Evolutionary conservation across 116 monocot genomes (phyloP).

Genomic region (Phalaenopsis hybrid): DNA sequence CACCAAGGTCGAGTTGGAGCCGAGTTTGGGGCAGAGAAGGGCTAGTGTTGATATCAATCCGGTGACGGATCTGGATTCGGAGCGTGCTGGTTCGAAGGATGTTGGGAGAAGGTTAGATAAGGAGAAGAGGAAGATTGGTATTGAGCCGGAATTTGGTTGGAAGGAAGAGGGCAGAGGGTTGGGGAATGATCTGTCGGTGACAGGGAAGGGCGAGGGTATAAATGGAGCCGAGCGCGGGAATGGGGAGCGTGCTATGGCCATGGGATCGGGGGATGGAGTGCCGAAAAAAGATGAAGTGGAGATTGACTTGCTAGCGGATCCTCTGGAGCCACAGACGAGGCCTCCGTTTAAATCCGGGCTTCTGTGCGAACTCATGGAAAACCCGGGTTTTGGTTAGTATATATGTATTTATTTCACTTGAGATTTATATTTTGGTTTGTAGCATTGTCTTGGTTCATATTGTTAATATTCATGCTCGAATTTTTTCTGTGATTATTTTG

Average conservation of each 20-base stretch:
- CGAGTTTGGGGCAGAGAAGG: constrained; percentile 33
- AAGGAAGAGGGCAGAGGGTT: constrained; percentile 27
- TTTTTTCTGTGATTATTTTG: too few species aligned
- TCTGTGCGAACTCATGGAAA: constrained; percentile 61
- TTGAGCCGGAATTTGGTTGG: constrained; percentile 19
- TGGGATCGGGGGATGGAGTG: constrained; percentile 5
- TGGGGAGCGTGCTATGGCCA: neutral
- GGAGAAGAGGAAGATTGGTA: constrained; percentile 27
- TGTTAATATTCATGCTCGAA: neutral
- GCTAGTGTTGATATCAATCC: constrained; percentile 5
- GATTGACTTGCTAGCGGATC: constrained; percentile 37
- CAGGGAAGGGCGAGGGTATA: constrained; percentile 2
- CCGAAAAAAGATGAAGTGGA: constrained; percentile 30
- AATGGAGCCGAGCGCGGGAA: neutral
- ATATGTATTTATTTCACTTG: neutral
- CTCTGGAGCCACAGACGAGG: constrained; percentile 22
- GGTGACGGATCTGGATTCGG: constrained; percentile 9
- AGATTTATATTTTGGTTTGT: neutral
- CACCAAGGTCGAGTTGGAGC: constrained; percentile 33
- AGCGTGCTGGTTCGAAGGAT: neutral
- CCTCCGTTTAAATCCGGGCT: constrained; percentile 37
- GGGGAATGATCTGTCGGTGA: constrained; percentile 1
- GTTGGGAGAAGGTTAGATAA: constrained; percentile 11
- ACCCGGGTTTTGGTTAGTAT: constrained; percentile 64
- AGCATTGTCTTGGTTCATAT: neutral